Evolutionary conservation across 2,329 filamentous ascomycete genomes (phyloP).

Genomic region (Diaporthe vaccinii): DNA sequence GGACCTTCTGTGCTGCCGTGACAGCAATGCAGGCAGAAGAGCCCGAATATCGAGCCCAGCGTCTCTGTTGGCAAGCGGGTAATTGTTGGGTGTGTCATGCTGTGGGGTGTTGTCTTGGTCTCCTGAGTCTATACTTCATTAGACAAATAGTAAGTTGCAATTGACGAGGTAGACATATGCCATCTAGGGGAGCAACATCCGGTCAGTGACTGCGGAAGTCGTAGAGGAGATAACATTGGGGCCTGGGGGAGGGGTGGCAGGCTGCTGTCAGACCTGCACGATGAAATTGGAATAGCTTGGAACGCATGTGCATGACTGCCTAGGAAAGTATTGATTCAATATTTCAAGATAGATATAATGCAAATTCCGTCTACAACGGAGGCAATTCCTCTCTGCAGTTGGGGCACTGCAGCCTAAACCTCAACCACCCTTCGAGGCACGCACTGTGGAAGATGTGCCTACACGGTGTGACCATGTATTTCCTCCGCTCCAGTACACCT

Average conservation of each 20-base stretch:
- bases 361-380: constrained; percentile 72
- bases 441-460: constrained; percentile 93
- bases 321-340: background rate
- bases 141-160: background rate
- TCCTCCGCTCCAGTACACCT: constrained; percentile 81
- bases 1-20: background rate
- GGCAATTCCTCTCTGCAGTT: constrained; percentile 93
- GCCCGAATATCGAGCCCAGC: background rate
- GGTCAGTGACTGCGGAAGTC: background rate
- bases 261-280: background rate
- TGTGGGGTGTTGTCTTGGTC: background rate
- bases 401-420: constrained; percentile 91
- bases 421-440: constrained; percentile 97
- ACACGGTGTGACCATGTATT: constrained; percentile 98
- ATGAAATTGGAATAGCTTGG: constrained; percentile 1
- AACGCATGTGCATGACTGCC: background rate
- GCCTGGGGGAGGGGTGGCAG: background rate
- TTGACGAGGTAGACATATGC: background rate
- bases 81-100: background rate
- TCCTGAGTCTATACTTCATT: background rate
- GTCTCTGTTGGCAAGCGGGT: background rate
- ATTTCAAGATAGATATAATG: background rate
- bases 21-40: constrained; percentile 25
- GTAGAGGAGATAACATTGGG: background rate
- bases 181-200: too few relatives aligned